phyloP scores from a whole-genome alignment of 371 early-diverging fungal genomes.

The Cokeromyces recurvatus region DNA sequence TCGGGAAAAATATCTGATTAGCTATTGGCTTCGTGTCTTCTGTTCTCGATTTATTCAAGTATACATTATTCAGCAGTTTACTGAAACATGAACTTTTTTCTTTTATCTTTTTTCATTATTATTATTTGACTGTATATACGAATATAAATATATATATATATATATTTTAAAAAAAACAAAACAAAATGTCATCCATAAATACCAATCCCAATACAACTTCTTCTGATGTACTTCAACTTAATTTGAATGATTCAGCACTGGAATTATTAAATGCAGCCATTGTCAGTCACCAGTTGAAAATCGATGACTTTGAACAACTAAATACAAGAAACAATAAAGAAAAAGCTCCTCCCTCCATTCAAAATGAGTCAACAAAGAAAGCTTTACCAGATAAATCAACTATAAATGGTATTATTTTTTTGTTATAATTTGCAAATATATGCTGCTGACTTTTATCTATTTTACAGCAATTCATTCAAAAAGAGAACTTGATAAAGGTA shows the following conservation, averaged over 20 bases:
- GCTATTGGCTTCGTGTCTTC: no score
- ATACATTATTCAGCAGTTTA: no score
- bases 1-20: no score
- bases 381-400: no score
- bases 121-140: not conserved
- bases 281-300: conserved; percentile 21
- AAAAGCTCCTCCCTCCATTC: no score
- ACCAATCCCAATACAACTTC: conserved; percentile 8
- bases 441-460: not conserved
- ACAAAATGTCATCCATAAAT: conserved; percentile 3
- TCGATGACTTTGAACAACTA: not conserved
- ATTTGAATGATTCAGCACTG: conserved; percentile 14
- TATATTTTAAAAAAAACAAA: not conserved
- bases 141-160: no score
- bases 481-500: conserved; percentile 17
- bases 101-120: not conserved
- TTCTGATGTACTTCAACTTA: conserved; percentile 10
- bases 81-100: no score
- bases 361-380: no score
- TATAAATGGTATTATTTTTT: no score
- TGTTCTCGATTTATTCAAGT: no score
- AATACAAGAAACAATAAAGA: not conserved
- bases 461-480: not conserved
- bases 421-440: no score
- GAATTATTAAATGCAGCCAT: conserved; percentile 32